Evolutionary conservation across 2,329 filamentous ascomycete genomes (phyloP).

Genomic region (Colletotrichum lupini): DNA sequence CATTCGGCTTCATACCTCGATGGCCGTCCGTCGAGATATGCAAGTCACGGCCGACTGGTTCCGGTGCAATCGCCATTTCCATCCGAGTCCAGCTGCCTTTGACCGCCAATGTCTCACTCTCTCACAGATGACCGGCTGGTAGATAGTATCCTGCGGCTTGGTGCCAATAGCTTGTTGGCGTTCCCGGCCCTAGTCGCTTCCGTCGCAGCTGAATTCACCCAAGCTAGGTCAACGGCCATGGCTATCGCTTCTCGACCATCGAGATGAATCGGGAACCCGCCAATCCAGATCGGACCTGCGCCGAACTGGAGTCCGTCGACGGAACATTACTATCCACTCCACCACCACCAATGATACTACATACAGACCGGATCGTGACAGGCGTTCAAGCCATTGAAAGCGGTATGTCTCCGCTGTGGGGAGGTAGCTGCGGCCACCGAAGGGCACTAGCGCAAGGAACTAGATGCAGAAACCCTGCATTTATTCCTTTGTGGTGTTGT

Average conservation of each 20-base stretch:
- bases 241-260: conserved; percentile 10
- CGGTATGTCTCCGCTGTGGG: conserved; percentile 17
- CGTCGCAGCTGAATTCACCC: conserved; percentile 3
- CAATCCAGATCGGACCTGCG: conserved; percentile 15
- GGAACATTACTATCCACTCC: neutral
- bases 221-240: neutral
- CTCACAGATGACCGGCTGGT: neutral
- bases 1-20: conserved; percentile 9
- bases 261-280: conserved; percentile 10
- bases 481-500: conserved; percentile 1
- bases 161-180: neutral
- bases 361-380: conserved; percentile 8
- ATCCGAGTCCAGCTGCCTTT: neutral
- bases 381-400: conserved; percentile 5
- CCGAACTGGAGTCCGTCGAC: conserved; percentile 14
- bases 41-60: neutral
- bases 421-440: conserved; percentile 18
- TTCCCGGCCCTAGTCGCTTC: neutral
- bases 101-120: neutral
- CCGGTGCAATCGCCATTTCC: neutral
- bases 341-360: neutral
- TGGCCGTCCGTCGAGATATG: conserved; percentile 6
- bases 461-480: conserved; percentile 21
- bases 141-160: neutral
- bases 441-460: conserved; percentile 9